phyloP scores from a whole-genome alignment of 177 flowering plant genomes.

The Vitis hybrid region DNA sequence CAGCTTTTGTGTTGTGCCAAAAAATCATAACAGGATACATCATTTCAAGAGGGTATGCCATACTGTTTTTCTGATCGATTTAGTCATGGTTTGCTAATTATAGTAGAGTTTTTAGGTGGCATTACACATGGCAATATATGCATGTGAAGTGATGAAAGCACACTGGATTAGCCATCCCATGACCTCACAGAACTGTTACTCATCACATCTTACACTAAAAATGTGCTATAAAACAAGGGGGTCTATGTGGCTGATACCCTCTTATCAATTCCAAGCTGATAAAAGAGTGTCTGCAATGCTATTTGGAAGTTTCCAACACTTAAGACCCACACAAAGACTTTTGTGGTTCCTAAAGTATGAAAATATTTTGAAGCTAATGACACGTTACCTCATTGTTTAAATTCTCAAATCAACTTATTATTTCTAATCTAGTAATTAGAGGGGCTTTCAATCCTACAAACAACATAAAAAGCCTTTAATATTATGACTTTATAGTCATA shows the following conservation, averaged over 20 bases:
- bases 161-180: background rate
- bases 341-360: background rate
- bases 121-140: conserved; percentile 12
- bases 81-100: conserved; percentile 11
- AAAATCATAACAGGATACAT: conserved; percentile 6
- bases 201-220: conserved; percentile 9
- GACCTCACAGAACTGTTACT: conserved; percentile 6
- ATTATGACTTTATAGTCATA: too few relatives aligned
- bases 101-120: conserved; percentile 14
- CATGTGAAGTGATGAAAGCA: background rate
- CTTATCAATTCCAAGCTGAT: conserved; percentile 13
- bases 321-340: conserved; percentile 9
- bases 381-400: background rate
- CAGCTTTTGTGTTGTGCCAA: conserved; percentile 12
- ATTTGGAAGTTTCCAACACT: conserved; percentile 18
- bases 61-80: conserved; percentile 1
- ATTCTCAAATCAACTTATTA: conserved; percentile 8
- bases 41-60: conserved; percentile 2
- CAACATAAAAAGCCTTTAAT: too few relatives aligned
- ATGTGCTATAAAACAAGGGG: conserved; percentile 16
- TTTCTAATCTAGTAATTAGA: too few relatives aligned
- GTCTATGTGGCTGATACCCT: conserved; percentile 13
- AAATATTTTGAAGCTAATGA: conserved; percentile 3
- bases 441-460: too few relatives aligned
- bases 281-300: background rate